These are phyloP conservation scores for Knufia fluminis DNA, from an alignment of 2,329 filamentous ascomycete species.

Conservation along the genomic window DNA sequence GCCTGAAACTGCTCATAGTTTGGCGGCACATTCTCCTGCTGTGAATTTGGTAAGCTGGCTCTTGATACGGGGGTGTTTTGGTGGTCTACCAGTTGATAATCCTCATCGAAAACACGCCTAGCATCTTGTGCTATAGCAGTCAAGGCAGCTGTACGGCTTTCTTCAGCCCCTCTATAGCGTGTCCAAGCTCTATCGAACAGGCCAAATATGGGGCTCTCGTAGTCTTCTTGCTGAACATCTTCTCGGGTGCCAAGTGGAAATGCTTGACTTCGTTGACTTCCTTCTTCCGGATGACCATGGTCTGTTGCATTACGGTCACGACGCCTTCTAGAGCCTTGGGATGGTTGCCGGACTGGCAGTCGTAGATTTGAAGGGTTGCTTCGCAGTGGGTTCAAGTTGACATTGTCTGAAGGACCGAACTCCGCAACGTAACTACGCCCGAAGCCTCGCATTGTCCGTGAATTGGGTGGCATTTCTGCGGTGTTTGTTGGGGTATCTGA, in stretches of 20 bases:
- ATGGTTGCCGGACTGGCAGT: neutral
- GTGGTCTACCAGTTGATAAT: neutral
- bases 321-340: neutral
- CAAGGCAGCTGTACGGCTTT: slow-evolving; percentile 3
- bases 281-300: neutral
- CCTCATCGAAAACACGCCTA: neutral
- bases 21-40: neutral
- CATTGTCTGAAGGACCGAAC: neutral
- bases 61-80: neutral
- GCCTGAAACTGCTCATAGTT: neutral
- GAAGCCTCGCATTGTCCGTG: neutral
- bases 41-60: neutral
- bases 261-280: neutral
- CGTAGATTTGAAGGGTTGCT: neutral
- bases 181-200: slow-evolving; percentile 21
- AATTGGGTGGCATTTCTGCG: neutral
- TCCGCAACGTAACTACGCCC: neutral
- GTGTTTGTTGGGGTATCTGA: neutral
- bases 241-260: slow-evolving; percentile 22
- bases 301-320: neutral
- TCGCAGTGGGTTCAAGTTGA: neutral
- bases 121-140: neutral
- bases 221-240: slow-evolving; percentile 20
- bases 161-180: slow-evolving; percentile 19
- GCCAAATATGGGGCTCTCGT: slow-evolving; percentile 18